These are phyloP conservation scores for Zygotorulaspora chibaensis DNA, from an alignment of 805 yeast species.

Conservation along the genomic window DNA sequence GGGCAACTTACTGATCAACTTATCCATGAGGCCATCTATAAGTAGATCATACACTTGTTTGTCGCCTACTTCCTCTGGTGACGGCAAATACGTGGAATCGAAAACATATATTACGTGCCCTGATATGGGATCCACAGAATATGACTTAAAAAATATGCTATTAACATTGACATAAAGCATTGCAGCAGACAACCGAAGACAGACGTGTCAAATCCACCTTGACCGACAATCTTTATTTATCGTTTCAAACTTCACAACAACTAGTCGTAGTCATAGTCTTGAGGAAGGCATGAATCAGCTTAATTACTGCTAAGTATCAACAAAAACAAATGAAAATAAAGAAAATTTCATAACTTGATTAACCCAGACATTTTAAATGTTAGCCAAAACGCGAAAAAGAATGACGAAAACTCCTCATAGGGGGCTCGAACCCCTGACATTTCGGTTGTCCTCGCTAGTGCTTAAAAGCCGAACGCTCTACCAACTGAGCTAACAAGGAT, in stretches of 20 bases:
- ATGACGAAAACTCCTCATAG: slow-evolving; percentile 42
- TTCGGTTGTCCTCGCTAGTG: slow-evolving; percentile 41
- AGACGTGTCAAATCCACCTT: neutral
- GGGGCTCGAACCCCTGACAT: slow-evolving; percentile 52
- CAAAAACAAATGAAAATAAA: neutral
- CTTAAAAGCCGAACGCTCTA: slow-evolving; percentile 67
- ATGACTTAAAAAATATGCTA: slow-evolving; percentile 54
- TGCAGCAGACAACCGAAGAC: neutral
- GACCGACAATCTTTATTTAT: too few relatives aligned
- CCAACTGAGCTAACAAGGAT: slow-evolving; percentile 62
- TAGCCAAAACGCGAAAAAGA: slow-evolving; percentile 6
- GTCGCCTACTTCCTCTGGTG: slow-evolving; percentile 42
- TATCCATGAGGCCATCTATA: slow-evolving; percentile 52
- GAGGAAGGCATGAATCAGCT: too few relatives aligned
- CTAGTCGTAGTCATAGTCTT: too few relatives aligned
- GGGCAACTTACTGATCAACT: slow-evolving; percentile 57
- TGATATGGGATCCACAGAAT: slow-evolving; percentile 61
- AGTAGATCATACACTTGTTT: slow-evolving; percentile 37
- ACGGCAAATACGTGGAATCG: slow-evolving; percentile 77
- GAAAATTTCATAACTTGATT: neutral
- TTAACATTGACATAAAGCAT: slow-evolving; percentile 35
- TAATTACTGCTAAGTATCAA: neutral
- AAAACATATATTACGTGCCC: slow-evolving; percentile 72
- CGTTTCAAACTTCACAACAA: too few relatives aligned
- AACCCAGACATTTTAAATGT: neutral